Evolutionary conservation across 495 filamentous ascomycete species (phyloP).

Genomic region (Bombardia bombarda): DNA sequence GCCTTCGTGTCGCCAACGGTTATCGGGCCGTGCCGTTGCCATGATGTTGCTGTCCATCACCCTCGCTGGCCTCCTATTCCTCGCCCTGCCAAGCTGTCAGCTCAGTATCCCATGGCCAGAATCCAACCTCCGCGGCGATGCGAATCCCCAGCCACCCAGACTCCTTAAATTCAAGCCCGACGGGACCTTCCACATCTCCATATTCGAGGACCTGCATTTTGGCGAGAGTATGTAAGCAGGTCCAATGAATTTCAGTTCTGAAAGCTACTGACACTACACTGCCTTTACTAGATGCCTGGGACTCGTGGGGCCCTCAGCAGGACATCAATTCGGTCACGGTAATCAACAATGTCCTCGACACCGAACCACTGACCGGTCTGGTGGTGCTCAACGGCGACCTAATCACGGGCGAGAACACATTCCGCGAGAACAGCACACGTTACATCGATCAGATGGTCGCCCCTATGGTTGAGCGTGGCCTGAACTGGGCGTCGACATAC

Average conservation of each 20-base stretch:
- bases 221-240: conserved; percentile 52
- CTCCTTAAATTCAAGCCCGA: conserved; percentile 32
- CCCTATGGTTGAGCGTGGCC: conserved; percentile 41
- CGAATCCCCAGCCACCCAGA: background rate
- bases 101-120: background rate
- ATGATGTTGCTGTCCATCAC: background rate
- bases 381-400: conserved; percentile 70
- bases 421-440: conserved; percentile 44
- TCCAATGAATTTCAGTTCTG: background rate
- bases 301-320: conserved; percentile 49
- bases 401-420: conserved; percentile 61
- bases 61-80: background rate
- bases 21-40: background rate
- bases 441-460: conserved; percentile 56
- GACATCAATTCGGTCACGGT: conserved; percentile 53
- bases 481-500: conserved; percentile 62
- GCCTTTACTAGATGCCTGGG: conserved; percentile 31
- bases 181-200: conserved; percentile 41
- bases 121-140: background rate
- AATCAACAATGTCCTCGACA: conserved; percentile 52
- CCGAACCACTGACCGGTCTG: conserved; percentile 45
- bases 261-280: background rate
- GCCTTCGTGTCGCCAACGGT: no score
- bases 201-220: conserved; percentile 65
- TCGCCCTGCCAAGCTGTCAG: background rate